Percentiles rank a stretch among this genome's conserved stretches.
These are phyloP conservation scores for Eucalyptus coolabah DNA, from an alignment of 345 rosid genomes.

Conservation along the genomic window DNA sequence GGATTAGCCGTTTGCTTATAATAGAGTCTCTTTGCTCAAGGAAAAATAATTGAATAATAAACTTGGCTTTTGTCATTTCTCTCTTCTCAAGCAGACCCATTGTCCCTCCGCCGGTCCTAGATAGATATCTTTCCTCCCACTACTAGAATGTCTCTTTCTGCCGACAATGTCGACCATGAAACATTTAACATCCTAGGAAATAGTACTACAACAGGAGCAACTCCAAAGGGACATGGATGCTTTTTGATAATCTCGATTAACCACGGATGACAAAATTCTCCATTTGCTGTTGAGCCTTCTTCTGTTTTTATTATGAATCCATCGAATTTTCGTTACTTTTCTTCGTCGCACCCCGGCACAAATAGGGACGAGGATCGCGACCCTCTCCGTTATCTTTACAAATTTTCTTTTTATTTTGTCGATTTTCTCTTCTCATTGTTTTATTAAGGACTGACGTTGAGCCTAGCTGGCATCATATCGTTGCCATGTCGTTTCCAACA, in stretches of 20 bases:
- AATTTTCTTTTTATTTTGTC: not conserved
- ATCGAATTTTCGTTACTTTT: not conserved
- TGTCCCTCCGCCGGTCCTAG: not conserved
- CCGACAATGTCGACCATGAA: not conserved
- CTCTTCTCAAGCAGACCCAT: not conserved
- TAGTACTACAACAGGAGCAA: not conserved
- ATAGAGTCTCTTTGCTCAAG: not conserved
- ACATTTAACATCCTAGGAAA: not conserved
- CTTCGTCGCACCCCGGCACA: not conserved
- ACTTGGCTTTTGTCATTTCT: not conserved
- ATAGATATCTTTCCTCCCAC: not conserved
- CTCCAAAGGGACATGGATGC: not conserved
- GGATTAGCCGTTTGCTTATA: not conserved
- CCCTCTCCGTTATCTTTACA: accelerated
- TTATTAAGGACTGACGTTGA: not conserved
- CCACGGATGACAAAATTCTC: not conserved
- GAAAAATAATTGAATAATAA: not conserved
- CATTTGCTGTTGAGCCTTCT: not conserved
- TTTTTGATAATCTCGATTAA: not conserved
- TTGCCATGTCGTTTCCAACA: not conserved
- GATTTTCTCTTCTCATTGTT: not conserved
- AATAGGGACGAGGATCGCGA: not conserved
- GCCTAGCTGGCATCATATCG: not conserved
- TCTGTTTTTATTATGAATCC: not conserved
- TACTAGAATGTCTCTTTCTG: not conserved